These are phyloP conservation scores for Penicillium sp. DNA, from an alignment of 2,329 filamentous ascomycete species.

Conservation along the genomic window DNA sequence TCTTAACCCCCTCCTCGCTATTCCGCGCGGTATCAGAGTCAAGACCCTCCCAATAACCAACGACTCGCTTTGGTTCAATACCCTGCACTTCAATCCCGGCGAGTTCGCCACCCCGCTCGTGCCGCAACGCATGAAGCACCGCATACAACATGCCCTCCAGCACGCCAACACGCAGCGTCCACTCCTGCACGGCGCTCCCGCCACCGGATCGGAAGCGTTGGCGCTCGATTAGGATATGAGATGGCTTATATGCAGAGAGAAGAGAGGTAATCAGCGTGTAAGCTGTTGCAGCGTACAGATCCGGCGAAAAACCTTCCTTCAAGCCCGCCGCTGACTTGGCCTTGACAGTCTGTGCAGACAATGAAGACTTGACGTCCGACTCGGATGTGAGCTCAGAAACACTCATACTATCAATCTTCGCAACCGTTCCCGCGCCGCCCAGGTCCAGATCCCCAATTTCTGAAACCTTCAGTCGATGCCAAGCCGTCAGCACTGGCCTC, in stretches of 20 bases:
- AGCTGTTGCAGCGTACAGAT: slow-evolving; percentile 57
- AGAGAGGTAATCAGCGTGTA: slow-evolving; percentile 57
- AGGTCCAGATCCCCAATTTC: slow-evolving; percentile 21
- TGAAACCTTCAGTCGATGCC: slow-evolving; percentile 45
- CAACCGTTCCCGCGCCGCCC: neutral
- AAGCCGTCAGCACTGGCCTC: slow-evolving; percentile 37
- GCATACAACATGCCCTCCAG: slow-evolving; percentile 82
- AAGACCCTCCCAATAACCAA: slow-evolving; percentile 56
- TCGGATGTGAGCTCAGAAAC: neutral
- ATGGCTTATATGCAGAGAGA: slow-evolving; percentile 57
- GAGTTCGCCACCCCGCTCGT: slow-evolving; percentile 36
- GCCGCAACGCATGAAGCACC: slow-evolving; percentile 60
- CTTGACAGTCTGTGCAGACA: neutral
- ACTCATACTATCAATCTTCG: neutral
- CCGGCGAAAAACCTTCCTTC: slow-evolving; percentile 52
- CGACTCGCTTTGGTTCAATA: slow-evolving; percentile 58
- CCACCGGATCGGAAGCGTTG: slow-evolving; percentile 68
- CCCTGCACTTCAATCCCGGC: slow-evolving; percentile 47
- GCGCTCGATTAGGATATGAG: slow-evolving; percentile 70
- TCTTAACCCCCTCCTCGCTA: slow-evolving; percentile 17
- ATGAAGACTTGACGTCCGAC: neutral
- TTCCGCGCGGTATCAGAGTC: slow-evolving; percentile 6
- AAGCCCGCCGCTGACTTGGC: neutral
- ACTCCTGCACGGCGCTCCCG: slow-evolving; percentile 69
- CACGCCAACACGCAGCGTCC: slow-evolving; percentile 80